Percentiles rank a stretch among this genome's conserved stretches.
Evolutionary conservation across 2,329 filamentous ascomycete species (phyloP).

Genomic region (Cladosporium austrohemisphaericum): DNA sequence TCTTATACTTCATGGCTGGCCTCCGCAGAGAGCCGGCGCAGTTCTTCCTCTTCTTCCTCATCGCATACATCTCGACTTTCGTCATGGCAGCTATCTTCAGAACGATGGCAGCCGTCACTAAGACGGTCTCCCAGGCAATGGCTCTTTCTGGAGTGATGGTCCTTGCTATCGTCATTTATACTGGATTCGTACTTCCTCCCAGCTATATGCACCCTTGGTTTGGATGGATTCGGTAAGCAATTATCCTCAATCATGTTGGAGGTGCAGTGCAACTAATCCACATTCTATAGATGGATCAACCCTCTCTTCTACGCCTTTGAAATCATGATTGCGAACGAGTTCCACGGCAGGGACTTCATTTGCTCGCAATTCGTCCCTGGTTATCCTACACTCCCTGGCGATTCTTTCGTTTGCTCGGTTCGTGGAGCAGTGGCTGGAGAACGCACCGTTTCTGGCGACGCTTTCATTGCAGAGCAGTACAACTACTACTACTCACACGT

Average conservation of each 20-base stretch:
- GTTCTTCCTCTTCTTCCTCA: constrained; percentile 65
- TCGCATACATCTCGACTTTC: constrained; percentile 58
- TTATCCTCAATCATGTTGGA: too few species aligned
- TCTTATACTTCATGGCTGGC: constrained; percentile 56
- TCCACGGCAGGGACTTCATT: constrained; percentile 35
- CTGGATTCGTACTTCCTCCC: constrained; percentile 41
- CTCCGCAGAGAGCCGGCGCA: constrained; percentile 36
- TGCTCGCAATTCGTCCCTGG: constrained; percentile 38
- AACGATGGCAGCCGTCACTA: constrained; percentile 60
- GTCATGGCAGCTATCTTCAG: constrained; percentile 56
- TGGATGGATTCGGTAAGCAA: constrained; percentile 62
- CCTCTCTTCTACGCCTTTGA: constrained; percentile 65
- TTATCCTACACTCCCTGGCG: constrained; percentile 31
- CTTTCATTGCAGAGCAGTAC: constrained; percentile 33
- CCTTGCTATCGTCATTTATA: constrained; percentile 60
- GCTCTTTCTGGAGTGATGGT: constrained; percentile 52
- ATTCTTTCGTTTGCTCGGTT: constrained; percentile 36
- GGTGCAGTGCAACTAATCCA: too few species aligned
- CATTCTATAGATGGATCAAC: too few species aligned
- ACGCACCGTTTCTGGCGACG: constrained; percentile 38
- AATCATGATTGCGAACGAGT: constrained; percentile 54
- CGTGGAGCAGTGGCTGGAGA: constrained; percentile 39
- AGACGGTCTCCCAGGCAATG: constrained; percentile 68
- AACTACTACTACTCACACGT: constrained; percentile 40
- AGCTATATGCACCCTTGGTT: constrained; percentile 55